Evolutionary conservation across 768 basidiomycete genomes (phyloP), one percentile per base, ranked within the genome.

Genomic region (Crassisporium funariophilum): DNA sequence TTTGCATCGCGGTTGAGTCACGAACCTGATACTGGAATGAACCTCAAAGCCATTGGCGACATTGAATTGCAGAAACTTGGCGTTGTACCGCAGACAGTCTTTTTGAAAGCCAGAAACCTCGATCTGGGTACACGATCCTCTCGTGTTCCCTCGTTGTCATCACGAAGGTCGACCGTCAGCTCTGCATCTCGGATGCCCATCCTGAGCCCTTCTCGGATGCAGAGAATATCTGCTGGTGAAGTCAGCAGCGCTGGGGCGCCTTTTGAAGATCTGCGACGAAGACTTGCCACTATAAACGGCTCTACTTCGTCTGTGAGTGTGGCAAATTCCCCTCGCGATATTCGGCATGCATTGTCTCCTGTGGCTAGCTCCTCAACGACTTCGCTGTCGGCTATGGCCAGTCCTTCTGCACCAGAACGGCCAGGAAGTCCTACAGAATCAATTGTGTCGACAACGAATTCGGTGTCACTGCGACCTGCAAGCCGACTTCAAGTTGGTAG

Each of bases 1-100:
- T 89, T 88, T 55, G 72, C 83, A 3, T 81, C 83, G 16, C 81
- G 90, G 15, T 53, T 83, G 23, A 81, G 70, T 44, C 66, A 74
- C 17, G 87, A 91, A 49, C 76, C 73, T 27, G 86, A 88, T 54
- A 66, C 78, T 0, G 84, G 83, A 15, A 78, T 77, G 56, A 78
- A 75, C 47, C 72, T 91, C 17, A 86, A 82, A 60, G 73, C 81
- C 4, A 78, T 75, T 7, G 80, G 79, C 15, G 80, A 86, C 39
- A 75, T 92, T 24, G 88, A 91, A 48, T 76, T 99, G 31, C 88
- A 87, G 57, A 92, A 91, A 57, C 81, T 98, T 3, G 86, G 87
- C 1, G 86, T 95, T 4, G 88, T 94, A 0, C 92, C 93, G 10
- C 91, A 91, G 49, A 97, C 92, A 0, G 84, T 97, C 15, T 97